Base-by-base conservation (phyloP, 805 yeast species). In the Candida dajiaensis region DNA sequence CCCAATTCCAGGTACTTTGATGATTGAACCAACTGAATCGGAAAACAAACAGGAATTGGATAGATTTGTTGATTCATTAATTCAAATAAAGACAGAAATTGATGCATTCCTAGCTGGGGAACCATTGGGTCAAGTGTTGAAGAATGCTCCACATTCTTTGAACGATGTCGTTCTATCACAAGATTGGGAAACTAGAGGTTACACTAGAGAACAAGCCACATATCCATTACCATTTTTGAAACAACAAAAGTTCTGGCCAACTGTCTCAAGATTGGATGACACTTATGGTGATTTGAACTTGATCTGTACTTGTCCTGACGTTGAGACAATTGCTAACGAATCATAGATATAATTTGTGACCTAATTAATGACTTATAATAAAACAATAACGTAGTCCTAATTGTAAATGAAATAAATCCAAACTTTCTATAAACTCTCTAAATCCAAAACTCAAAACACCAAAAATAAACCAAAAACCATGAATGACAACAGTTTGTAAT, bases 11-110 rank as follows among this genome's bases (percentile, higher is more conserved):
- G 96, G 95, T 51, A 94, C 99, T 2, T 76, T 94, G 57, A 94
- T 94, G 99, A 81, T 94, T 52, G 99, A 94, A 71, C 99, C 99
- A 49, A 94, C 99, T 3, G 99, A 94, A 70, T 83, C 94, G 18
- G 99, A 94, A 70, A 81, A 89, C 61, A 69, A 84, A 59, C 86
- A 75, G 46, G 99, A 94, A 69, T 73, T 94, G 51, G 92, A 94
- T 67, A 77, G 97, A 60, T 92, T 94, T 68, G 83, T 89, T 46
- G 89, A 89, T 53, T 79, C 98, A 2, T 76, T 94, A 74, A 80
- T 94, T 50, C 66, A 88, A 4, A 94, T 94, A 51, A 81, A 90
- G 62, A 65, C 69, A 46, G 99, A 94, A 69, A 90, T 94, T 56
- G 81, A 77, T 42, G 84, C 80, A 10, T 80, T 81, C 46, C 81